Percentiles rank a stretch among this genome's conserved stretches.
Evolutionary conservation across 2,329 filamentous ascomycete species (phyloP).

Genomic region (Remersonia thermophila): DNA sequence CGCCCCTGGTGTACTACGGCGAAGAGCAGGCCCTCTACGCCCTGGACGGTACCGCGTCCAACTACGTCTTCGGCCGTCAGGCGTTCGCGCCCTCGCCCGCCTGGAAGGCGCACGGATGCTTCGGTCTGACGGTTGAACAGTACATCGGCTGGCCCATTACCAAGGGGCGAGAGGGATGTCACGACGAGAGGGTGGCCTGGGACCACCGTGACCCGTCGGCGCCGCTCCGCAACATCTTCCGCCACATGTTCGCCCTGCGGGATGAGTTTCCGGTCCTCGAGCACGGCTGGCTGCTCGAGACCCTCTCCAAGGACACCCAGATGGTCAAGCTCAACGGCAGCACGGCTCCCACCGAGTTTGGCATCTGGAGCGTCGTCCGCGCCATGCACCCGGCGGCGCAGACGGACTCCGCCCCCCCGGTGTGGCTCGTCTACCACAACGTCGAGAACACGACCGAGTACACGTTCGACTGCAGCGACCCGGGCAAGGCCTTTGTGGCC

Average conservation of each 20-base stretch:
- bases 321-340: constrained; percentile 21
- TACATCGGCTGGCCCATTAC: constrained; percentile 44
- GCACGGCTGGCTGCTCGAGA: constrained; percentile 43
- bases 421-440: constrained; percentile 43
- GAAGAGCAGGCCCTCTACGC: constrained; percentile 53
- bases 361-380: constrained; percentile 49
- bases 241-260: constrained; percentile 48
- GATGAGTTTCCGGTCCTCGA: constrained; percentile 43
- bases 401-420: constrained; percentile 30
- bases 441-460: constrained; percentile 37
- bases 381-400: constrained; percentile 38
- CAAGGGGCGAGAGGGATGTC: constrained; percentile 37
- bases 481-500: constrained; percentile 38
- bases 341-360: constrained; percentile 23
- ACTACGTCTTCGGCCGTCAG: constrained; percentile 52
- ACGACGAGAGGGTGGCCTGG: constrained; percentile 41
- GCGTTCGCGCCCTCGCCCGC: constrained; percentile 48
- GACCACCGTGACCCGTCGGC: constrained; percentile 52
- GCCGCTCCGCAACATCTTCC: constrained; percentile 46
- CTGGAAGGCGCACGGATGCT: constrained; percentile 53
- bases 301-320: constrained; percentile 41
- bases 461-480: constrained; percentile 39
- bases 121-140: constrained; percentile 39
- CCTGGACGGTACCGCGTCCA: constrained; percentile 46
- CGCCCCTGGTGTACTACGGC: constrained; percentile 47